Percentiles rank a stretch among this genome's conserved stretches.
Conservation (phyloP, 2,329 filamentous ascomycete species). For the Venturia aucupariae region DNA sequence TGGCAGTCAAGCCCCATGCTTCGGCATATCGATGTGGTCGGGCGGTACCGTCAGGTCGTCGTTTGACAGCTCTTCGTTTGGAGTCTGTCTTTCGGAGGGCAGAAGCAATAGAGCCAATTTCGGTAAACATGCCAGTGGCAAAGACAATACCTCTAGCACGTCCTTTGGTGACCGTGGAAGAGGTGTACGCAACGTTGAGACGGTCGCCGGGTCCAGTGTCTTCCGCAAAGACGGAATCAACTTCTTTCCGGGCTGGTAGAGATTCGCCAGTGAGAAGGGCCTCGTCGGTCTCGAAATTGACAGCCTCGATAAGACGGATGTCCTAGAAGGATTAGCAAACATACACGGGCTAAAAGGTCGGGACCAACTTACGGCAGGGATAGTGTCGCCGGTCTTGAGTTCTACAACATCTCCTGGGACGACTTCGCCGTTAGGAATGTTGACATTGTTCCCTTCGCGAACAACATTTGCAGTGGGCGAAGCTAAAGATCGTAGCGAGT, state of each 20-base stretch:
- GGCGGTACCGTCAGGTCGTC: conserved; percentile 16
- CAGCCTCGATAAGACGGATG: conserved; percentile 48
- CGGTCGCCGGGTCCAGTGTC: conserved; percentile 45
- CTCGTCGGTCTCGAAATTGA: conserved; percentile 71
- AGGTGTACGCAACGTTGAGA: conserved; percentile 61
- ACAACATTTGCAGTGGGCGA: conserved; percentile 31
- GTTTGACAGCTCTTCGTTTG: conserved; percentile 16
- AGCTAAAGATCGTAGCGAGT: conserved; percentile 32
- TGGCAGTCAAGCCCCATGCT: conserved; percentile 11
- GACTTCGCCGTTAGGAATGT: conserved; percentile 29
- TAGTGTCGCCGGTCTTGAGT: conserved; percentile 20
- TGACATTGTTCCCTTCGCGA: conserved; percentile 27
- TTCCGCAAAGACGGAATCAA: conserved; percentile 35
- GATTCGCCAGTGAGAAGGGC: conserved; percentile 67
- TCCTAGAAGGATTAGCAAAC: conserved; percentile 5
- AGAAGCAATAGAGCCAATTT: conserved; percentile 67
- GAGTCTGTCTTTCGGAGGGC: conserved; percentile 25
- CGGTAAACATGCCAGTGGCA: conserved; percentile 62
- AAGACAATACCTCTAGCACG: conserved; percentile 61
- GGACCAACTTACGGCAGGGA: conserved; percentile 10
- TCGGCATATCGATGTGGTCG: conserved; percentile 11
- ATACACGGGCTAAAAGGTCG: not conserved
- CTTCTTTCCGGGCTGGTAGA: conserved; percentile 57
- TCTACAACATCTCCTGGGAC: conserved; percentile 32
- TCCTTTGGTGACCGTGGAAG: conserved; percentile 63